Evolutionary conservation across 768 basidiomycete genomes (phyloP).

Genomic region (Russula vinacea): DNA sequence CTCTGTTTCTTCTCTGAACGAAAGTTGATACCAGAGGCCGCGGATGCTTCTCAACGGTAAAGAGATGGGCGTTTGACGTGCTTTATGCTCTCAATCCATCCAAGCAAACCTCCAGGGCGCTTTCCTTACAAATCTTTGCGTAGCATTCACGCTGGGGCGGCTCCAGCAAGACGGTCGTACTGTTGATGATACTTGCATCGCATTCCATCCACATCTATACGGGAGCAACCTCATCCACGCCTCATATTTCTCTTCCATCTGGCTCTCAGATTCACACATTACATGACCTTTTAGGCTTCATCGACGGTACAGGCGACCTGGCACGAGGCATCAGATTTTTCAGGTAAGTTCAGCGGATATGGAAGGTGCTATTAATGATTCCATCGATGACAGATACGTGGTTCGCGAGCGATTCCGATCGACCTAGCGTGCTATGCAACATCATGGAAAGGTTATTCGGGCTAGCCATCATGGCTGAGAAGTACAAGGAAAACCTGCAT

Average conservation of each 20-base stretch:
- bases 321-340: slow-evolving; percentile 42
- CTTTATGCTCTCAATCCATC: slow-evolving; percentile 39
- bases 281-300: slow-evolving; percentile 13
- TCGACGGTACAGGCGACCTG: slow-evolving; percentile 37
- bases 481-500: slow-evolving; percentile 39
- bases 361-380: not conserved
- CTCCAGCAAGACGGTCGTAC: slow-evolving; percentile 16
- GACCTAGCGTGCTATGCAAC: slow-evolving; percentile 51
- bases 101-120: not conserved
- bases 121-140: slow-evolving; percentile 45
- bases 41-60: slow-evolving; percentile 39
- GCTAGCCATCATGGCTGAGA: slow-evolving; percentile 40
- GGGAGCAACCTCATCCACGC: slow-evolving; percentile 5
- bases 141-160: slow-evolving; percentile 37
- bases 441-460: slow-evolving; percentile 49
- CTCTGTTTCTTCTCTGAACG: slow-evolving; percentile 39
- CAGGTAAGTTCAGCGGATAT: slow-evolving; percentile 5
- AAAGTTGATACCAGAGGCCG: slow-evolving; percentile 42
- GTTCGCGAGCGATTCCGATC: slow-evolving; percentile 40
- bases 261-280: slow-evolving; percentile 1
- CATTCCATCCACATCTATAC: slow-evolving; percentile 4
- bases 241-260: not conserved
- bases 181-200: slow-evolving; percentile 1
- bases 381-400: slow-evolving; percentile 42
- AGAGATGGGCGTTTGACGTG: slow-evolving; percentile 46